phyloP scores from a whole-genome alignment of 148 eudicot genomes.

The Vaccinium vitisidaea region DNA sequence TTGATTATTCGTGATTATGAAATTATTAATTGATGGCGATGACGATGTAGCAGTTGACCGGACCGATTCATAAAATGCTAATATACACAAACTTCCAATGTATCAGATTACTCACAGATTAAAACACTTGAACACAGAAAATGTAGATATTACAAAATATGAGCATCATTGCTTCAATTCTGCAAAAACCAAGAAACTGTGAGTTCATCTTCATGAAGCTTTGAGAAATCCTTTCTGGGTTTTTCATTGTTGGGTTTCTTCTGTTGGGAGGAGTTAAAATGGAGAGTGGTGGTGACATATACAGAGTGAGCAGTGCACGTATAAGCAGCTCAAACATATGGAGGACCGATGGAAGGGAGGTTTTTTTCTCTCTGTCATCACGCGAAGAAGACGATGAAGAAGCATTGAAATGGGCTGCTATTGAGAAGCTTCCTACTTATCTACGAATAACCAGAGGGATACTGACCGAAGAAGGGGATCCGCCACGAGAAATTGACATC shows the following conservation, averaged over 20 bases:
- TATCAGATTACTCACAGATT: neutral
- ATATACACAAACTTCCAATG: neutral
- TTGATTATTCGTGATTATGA: too few species aligned
- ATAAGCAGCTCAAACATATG: neutral
- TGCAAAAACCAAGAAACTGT: neutral
- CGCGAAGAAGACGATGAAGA: slow-evolving; percentile 3
- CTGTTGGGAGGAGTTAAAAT: neutral
- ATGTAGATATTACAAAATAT: neutral
- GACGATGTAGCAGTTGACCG: neutral
- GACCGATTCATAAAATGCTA: neutral
- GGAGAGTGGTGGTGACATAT: neutral
- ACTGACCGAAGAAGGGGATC: neutral
- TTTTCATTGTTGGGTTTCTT: neutral
- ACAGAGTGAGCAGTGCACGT: neutral
- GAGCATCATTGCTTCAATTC: neutral
- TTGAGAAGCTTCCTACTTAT: neutral
- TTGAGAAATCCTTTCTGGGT: neutral
- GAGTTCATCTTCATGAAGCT: neutral
- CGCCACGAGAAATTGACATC: neutral
- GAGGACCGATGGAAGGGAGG: neutral
- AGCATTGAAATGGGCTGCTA: slow-evolving; percentile 5
- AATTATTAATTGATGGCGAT: neutral
- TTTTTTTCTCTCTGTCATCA: neutral
- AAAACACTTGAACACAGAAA: neutral
- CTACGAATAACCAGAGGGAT: neutral